phyloP scores from a whole-genome alignment of 176 grass and related monocot species.

The Musa itinerans region DNA sequence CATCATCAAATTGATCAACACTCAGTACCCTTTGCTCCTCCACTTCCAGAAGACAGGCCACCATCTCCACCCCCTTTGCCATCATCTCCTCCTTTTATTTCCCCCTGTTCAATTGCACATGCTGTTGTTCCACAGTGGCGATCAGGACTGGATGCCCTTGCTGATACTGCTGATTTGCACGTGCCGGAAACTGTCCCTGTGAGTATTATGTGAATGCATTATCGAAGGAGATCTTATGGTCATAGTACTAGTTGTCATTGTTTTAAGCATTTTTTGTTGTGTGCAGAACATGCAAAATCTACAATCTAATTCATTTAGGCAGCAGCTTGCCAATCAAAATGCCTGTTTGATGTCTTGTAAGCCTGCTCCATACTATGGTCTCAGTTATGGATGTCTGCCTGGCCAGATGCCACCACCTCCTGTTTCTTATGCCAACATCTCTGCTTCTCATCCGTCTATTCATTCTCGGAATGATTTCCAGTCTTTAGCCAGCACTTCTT shows the following conservation, averaged over 20 bases:
- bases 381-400: constrained; percentile 36
- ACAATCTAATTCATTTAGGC: constrained; percentile 30
- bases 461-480: constrained; percentile 68
- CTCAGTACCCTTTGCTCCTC: constrained; percentile 37
- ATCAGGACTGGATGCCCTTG: constrained; percentile 24
- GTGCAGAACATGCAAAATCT: constrained; percentile 70
- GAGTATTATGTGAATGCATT: constrained; percentile 26
- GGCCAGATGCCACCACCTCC: constrained; percentile 55
- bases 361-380: constrained; percentile 40
- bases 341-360: constrained; percentile 26
- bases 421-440: constrained; percentile 25
- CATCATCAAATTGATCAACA: constrained; percentile 18
- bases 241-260: not conserved
- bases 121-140: constrained; percentile 3
- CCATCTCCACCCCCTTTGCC: constrained; percentile 92
- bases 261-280: constrained; percentile 22
- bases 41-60: constrained; percentile 63
- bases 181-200: constrained; percentile 24
- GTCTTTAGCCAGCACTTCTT: constrained; percentile 31
- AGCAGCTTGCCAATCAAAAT: constrained; percentile 39
- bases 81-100: constrained; percentile 56
- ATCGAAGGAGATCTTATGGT: constrained; percentile 9
- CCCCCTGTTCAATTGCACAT: not conserved
- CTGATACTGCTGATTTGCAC: constrained; percentile 27
- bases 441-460: constrained; percentile 29